Evolutionary conservation across 345 rosid genomes (phyloP), one percentile per base, ranked within the genome.

Genomic region (Eucalyptus decipiens): DNA sequence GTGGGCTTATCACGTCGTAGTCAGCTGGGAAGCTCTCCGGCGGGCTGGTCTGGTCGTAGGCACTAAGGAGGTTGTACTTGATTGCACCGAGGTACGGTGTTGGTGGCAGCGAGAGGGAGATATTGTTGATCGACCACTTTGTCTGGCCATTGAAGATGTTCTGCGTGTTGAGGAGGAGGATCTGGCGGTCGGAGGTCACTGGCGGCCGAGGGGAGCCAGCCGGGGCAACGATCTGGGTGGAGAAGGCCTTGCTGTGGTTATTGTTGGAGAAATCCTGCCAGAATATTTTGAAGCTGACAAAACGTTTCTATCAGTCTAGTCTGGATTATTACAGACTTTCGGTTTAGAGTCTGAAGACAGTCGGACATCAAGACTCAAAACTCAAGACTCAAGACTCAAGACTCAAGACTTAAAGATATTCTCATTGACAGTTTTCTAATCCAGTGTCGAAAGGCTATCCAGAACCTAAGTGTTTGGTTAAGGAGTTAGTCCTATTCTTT

Each of bases 121-220:
- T 91, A 80, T 97, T 97, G 90, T 97, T 97, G 58, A 96, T 88
- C 3, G 98, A 93, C 98, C 99, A 98, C 83, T 93, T 96, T 5
- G 89, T 94, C 67, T 24, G 89, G 14, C 96, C 98, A 69, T 94
- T 88, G 90, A 94, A 85, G 30, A 16, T 54, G 91, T 93, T 98
- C 87, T 97, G 99, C 0, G 99, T 97, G 91, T 96, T 96, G 42
- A 97, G 96, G 28, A 97, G 98, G 34, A 92, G 13, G 87, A 97
- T 90, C 26, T 94, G 91, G 11, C 93, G 95, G 85, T 88, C 15
- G 23, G 26, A 45, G 12, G 54, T 90, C 18, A 12, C 28, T 1
- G 97, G 96, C n/a, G 98, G 99, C 19, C 86, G 72, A 1, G 93
- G 93, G 48, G 95, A 49, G 21, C 93, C 95, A 87, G 87, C 90